phyloP scores from a whole-genome alignment of 495 filamentous ascomycete species.

The Neurospora sp. region DNA sequence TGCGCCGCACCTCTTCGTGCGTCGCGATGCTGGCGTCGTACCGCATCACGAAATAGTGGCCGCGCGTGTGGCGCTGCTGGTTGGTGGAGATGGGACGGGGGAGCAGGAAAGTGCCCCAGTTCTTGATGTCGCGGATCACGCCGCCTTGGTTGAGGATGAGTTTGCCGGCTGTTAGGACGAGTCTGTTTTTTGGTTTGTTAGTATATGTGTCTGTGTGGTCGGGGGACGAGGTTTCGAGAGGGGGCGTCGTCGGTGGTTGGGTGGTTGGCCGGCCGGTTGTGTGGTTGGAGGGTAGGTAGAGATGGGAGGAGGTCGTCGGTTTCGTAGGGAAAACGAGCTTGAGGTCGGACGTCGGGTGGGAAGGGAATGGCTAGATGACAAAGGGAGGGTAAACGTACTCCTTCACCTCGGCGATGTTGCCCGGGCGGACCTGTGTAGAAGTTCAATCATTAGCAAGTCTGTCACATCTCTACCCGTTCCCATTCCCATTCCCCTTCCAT shows the following conservation, averaged over 20 bases:
- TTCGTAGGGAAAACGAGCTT: too few species aligned
- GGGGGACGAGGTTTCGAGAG: too few species aligned
- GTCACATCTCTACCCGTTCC: background rate
- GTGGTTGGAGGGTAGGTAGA: too few species aligned
- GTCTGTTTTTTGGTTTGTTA: slow-evolving; percentile 38
- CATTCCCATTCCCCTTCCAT: background rate
- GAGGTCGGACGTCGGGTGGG: background rate
- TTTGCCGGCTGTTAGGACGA: slow-evolving; percentile 76
- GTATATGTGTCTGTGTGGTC: background rate
- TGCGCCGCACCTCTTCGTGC: slow-evolving; percentile 62
- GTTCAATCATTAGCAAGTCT: slow-evolving; percentile 8
- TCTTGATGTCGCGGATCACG: slow-evolving; percentile 82
- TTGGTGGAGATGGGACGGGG: slow-evolving; percentile 65
- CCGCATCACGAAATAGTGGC: slow-evolving; percentile 97
- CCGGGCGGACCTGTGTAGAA: slow-evolving; percentile 66
- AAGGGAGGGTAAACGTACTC: slow-evolving; percentile 50
- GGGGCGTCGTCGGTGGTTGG: too few species aligned
- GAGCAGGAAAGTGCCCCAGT: slow-evolving; percentile 87
- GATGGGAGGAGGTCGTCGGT: too few species aligned
- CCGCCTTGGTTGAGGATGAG: slow-evolving; percentile 77
- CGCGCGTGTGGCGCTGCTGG: slow-evolving; percentile 67
- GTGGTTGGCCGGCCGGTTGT: too few species aligned
- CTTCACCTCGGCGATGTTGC: slow-evolving; percentile 81
- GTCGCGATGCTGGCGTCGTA: slow-evolving; percentile 67
- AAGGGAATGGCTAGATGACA: background rate